A percentile compares a stretch with the other conserved stretches of the same genome.
Conservation (phyloP, 352 stramenopile species). For the Plasmopara muralis region DNA sequence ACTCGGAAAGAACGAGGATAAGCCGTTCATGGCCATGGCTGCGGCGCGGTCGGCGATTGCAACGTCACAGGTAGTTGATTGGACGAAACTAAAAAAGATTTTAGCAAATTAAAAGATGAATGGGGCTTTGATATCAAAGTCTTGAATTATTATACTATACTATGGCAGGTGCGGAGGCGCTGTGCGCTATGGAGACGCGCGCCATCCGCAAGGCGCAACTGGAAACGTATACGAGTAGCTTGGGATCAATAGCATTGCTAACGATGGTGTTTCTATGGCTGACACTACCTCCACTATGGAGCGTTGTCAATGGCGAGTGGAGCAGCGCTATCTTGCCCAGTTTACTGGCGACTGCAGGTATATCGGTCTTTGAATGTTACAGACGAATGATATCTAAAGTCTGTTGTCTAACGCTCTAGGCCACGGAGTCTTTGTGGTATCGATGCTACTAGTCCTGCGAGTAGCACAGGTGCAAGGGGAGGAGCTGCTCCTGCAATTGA, state of each 20-base stretch:
- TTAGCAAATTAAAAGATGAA: constrained; percentile 13
- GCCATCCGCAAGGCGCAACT: constrained; percentile 59
- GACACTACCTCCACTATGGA: constrained; percentile 55
- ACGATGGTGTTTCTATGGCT: constrained; percentile 36
- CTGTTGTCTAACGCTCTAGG: constrained; percentile 13
- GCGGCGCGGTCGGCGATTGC: too few relatives aligned
- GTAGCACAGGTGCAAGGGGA: constrained; percentile 60
- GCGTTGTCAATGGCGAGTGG: constrained; percentile 71
- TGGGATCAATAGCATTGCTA: constrained; percentile 42
- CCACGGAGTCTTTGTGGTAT: constrained; percentile 47
- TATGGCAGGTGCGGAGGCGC: constrained; percentile 24
- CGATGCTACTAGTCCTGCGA: constrained; percentile 45
- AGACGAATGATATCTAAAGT: constrained; percentile 3
- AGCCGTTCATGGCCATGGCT: too few relatives aligned
- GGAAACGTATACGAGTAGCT: constrained; percentile 50
- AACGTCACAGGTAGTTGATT: constrained; percentile 5
- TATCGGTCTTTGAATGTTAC: not conserved
- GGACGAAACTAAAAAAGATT: constrained; percentile 8
- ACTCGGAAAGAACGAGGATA: constrained; percentile 57
- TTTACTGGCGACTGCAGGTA: constrained; percentile 50
- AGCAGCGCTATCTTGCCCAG: constrained; percentile 43
- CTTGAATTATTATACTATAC: not conserved
- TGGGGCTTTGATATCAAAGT: not conserved
- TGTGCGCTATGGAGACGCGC: constrained; percentile 52
- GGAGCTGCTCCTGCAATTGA: constrained; percentile 57